phyloP scores from a whole-genome alignment of 257 asterid species.

The Rauvolfia tetraphylla region DNA sequence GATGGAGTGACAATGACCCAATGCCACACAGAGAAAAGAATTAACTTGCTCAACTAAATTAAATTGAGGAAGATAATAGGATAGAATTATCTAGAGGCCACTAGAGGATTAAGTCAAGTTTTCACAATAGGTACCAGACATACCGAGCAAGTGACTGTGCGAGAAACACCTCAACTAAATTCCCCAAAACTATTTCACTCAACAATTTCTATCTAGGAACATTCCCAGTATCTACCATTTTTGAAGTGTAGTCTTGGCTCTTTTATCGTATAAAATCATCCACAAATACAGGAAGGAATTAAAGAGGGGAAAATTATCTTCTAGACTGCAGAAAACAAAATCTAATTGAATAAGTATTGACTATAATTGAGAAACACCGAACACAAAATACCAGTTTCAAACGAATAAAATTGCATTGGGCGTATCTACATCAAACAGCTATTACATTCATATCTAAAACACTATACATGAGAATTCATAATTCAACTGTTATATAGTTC shows the following conservation, averaged over 20 bases:
- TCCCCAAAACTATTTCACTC: neutral
- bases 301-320: neutral
- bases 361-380: neutral
- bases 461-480: neutral
- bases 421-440: neutral
- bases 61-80: neutral
- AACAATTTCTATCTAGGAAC: neutral
- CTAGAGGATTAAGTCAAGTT: neutral
- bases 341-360: neutral
- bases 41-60: neutral
- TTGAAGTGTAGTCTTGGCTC: neutral
- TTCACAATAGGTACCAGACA: neutral
- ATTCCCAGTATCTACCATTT: neutral
- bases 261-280: neutral
- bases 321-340: neutral
- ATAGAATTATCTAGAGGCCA: neutral
- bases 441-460: no score
- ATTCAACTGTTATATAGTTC: neutral
- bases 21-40: neutral
- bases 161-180: neutral
- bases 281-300: neutral
- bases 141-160: neutral
- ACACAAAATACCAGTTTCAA: neutral
- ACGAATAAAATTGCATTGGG: neutral
- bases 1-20: neutral